Percentiles rank a stretch among this genome's conserved stretches.
Conservation (phyloP, 176 grass and related monocot species). For the Themeda triandra region DNA sequence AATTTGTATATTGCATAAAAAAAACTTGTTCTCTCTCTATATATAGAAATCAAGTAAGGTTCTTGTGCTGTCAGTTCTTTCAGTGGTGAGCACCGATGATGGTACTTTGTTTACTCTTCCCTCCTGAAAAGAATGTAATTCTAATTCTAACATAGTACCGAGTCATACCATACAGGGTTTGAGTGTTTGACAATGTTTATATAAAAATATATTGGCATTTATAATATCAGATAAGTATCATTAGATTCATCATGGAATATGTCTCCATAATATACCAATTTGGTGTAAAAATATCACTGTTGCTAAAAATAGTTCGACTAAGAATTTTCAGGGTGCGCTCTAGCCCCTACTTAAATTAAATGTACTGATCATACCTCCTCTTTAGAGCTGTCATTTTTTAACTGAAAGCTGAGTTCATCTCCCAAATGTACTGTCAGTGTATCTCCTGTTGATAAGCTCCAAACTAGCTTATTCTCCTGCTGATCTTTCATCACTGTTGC, state of each 20-base stretch:
- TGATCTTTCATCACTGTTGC: conserved; percentile 53
- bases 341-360: background rate
- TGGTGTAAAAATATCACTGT: background rate
- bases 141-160: background rate
- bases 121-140: background rate
- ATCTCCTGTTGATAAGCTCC: conserved; percentile 81
- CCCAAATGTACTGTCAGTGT: conserved; percentile 58
- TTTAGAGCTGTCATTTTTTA: conserved; percentile 63
- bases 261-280: background rate
- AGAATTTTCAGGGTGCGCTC: background rate
- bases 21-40: background rate
- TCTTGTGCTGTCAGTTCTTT: background rate
- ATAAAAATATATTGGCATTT: background rate
- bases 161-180: background rate
- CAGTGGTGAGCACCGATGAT: conserved; percentile 13
- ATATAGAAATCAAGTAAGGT: conserved; percentile 2
- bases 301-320: background rate
- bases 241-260: background rate
- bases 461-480: conserved; percentile 56
- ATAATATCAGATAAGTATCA: background rate
- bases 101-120: background rate
- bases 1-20: background rate
- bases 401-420: conserved; percentile 54
- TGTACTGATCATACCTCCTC: conserved; percentile 47
- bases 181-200: background rate